phyloP scores from a whole-genome alignment of 441 rosid genomes.

The Rhodomyrtus psidioides region DNA sequence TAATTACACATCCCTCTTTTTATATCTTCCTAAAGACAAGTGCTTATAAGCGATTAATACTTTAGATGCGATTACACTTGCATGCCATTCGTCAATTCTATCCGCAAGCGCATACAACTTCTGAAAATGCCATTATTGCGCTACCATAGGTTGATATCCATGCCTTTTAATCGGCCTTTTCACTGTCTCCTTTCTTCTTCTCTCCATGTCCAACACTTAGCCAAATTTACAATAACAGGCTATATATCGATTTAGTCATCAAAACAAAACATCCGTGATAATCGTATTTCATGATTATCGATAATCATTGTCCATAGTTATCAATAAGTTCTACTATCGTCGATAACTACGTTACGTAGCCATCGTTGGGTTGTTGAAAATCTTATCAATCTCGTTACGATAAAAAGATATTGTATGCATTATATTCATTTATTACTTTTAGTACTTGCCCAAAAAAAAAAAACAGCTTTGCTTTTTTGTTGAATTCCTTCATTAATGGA shows the following conservation, averaged over 20 bases:
- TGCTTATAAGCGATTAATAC: not conserved
- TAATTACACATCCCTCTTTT: not conserved
- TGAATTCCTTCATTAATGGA: not conserved
- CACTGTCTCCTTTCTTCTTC: not conserved
- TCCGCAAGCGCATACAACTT: rapidly evolving
- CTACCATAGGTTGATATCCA: not conserved
- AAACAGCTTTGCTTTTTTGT: not conserved
- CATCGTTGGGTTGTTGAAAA: no score
- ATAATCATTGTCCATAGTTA: not conserved
- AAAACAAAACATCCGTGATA: not conserved
- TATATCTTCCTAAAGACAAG: not conserved
- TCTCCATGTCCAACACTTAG: no score
- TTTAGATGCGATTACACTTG: not conserved
- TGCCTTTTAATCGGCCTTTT: not conserved
- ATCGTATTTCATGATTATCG: not conserved
- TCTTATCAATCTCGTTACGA: no score
- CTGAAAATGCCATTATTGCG: not conserved
- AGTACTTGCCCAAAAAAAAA: not conserved
- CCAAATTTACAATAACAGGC: no score
- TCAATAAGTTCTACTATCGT: not conserved
- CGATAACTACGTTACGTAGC: not conserved
- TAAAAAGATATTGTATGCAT: not conserved
- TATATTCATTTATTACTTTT: not conserved
- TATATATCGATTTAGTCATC: no score
- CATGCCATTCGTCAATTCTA: rapidly evolving